These are phyloP conservation scores for Calonectria pauciramosa DNA, from an alignment of 2,329 filamentous ascomycete species.

Conservation along the genomic window DNA sequence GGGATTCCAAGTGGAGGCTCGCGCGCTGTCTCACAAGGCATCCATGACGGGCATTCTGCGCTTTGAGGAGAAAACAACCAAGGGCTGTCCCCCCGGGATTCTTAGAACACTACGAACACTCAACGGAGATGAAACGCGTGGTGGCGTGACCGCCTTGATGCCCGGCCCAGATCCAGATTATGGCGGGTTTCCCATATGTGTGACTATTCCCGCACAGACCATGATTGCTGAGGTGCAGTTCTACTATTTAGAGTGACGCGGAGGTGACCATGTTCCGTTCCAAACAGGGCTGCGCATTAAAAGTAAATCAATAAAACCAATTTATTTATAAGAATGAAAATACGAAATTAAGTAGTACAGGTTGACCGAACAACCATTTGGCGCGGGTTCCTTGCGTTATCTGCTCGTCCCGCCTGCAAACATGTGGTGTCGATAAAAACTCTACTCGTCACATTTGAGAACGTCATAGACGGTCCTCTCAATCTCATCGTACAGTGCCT, in stretches of 20 bases:
- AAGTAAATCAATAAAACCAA: not conserved
- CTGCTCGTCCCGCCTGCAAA: too few relatives aligned
- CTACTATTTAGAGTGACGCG: slow-evolving; percentile 33
- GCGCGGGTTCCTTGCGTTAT: too few relatives aligned
- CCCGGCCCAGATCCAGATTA: slow-evolving; percentile 64
- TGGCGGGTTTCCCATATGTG: slow-evolving; percentile 62
- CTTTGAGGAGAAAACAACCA: not conserved
- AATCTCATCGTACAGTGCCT: not conserved
- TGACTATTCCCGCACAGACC: slow-evolving; percentile 64
- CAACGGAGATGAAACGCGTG: slow-evolving; percentile 32
- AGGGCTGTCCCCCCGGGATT: not conserved
- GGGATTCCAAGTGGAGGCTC: not conserved
- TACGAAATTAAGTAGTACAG: too few relatives aligned
- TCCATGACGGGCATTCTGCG: not conserved
- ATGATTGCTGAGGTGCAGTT: slow-evolving; percentile 56
- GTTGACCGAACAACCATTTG: too few relatives aligned
- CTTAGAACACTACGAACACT: slow-evolving; percentile 8
- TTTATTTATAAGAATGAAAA: not conserved
- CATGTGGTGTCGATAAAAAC: too few relatives aligned
- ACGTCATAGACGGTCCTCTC: not conserved
- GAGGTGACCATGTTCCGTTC: not conserved
- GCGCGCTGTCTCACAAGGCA: not conserved
- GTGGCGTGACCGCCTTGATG: slow-evolving; percentile 25
- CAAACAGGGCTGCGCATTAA: not conserved
- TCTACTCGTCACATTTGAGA: not conserved